Base-by-base conservation (phyloP, 2,329 filamentous ascomycete genomes). In the Phaeosphaeria sp. region DNA sequence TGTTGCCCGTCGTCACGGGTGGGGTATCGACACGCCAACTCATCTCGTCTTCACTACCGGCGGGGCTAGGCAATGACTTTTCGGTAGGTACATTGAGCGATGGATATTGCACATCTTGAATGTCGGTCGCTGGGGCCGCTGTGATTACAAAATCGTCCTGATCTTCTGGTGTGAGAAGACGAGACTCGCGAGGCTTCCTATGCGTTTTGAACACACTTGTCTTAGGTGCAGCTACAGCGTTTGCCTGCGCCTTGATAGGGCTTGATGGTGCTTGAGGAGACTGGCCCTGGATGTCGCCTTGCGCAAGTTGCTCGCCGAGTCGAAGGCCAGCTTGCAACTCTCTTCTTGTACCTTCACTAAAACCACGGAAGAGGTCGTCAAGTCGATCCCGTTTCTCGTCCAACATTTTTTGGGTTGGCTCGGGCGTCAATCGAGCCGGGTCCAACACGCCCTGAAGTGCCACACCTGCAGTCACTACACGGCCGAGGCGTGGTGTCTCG, bases 361-460 rank as follows among this genome's bases (percentile, higher is more conserved):
- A 80, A 2, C 75, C 76, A 30, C 71, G 69, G 62, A 79, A 79
- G 1, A 77, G 60, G 48, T 77, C 71, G 27, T 78, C 73, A 2
- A 78, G 66, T 27, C 63, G 62, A 36, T 61, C 66, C 36, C 62
- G 69, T 43, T 67, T 68, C 52, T 67, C 65, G 10, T 64, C 59
- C 13, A 60, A 52, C 59, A 62, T 57, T 23, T 64, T 63, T 39
- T 69, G 65, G 22, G 68, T 62, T 46, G 67, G 60, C 42, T 69
- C 61, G 17, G 73, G 72, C 13, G 73, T 75, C 9, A 67, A 53
- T 23, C 68, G 69, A 52, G 33, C 60, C 5, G 72, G 71, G 55
- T 77, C 73, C 18, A 78, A 41, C 6, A 77, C 56, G 13, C 74
- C 76, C 62, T 78, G 75, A 9, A 78, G 66, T 41, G 74, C 76